Evolutionary conservation across 495 filamentous ascomycete species (phyloP).

Genomic region (Penicillium alfredii): DNA sequence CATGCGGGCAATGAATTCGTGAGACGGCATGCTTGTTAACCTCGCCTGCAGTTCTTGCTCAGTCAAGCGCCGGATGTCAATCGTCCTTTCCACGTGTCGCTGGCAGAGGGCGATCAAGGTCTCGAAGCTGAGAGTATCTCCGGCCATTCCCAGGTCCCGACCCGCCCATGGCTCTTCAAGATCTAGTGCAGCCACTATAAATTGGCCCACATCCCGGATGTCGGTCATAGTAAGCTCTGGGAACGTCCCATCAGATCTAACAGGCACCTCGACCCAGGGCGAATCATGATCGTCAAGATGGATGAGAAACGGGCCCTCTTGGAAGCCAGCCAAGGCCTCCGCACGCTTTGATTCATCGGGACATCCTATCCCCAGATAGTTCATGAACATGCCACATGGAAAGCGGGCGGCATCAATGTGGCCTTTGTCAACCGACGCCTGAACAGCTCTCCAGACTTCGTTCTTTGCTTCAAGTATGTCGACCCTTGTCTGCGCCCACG

Average conservation of each 20-base stretch:
- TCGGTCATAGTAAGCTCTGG: no score
- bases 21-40: no score
- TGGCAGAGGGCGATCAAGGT: slow-evolving; percentile 17
- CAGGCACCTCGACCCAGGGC: slow-evolving; percentile 19
- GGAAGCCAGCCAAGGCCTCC: no score
- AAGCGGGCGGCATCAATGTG: slow-evolving; percentile 27
- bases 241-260: slow-evolving; percentile 15
- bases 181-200: no score
- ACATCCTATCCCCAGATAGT: slow-evolving; percentile 28
- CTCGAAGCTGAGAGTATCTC: slow-evolving; percentile 20
- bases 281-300: slow-evolving; percentile 16
- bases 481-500: slow-evolving; percentile 8
- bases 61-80: slow-evolving; percentile 17
- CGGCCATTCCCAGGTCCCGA: slow-evolving; percentile 29
- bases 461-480: slow-evolving; percentile 13
- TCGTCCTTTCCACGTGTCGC: slow-evolving; percentile 15
- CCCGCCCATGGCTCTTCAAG: slow-evolving; percentile 17
- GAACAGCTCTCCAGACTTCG: slow-evolving; percentile 21
- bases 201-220: no score
- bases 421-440: slow-evolving; percentile 7
- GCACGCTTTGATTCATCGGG: slow-evolving; percentile 5
- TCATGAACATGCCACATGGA: no score
- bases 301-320: slow-evolving; percentile 21
- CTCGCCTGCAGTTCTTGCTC: no score
- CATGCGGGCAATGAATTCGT: no score